Evolutionary conservation across 306 rosid genomes (phyloP).

Genomic region (Malus fusca): DNA sequence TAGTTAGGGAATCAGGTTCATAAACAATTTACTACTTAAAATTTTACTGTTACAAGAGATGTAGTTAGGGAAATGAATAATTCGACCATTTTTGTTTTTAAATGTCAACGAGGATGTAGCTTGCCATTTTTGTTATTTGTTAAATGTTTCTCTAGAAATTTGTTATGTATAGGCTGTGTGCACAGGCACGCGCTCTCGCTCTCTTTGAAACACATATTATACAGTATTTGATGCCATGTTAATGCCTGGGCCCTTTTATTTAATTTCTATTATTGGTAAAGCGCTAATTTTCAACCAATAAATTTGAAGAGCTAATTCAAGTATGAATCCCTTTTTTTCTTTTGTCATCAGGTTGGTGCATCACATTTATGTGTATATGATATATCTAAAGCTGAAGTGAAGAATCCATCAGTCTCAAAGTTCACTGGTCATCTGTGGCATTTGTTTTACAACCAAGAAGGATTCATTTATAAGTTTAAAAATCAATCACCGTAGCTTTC

Average conservation of each 20-base stretch:
- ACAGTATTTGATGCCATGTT: background rate
- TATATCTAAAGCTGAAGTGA: slow-evolving; percentile 3
- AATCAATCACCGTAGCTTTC: background rate
- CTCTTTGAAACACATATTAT: background rate
- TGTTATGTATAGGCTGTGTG: too few species aligned
- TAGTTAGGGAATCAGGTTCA: background rate
- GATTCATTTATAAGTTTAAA: background rate
- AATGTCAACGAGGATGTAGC: background rate
- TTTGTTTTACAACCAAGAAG: background rate
- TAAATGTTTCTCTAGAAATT: background rate
- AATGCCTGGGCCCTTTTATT: background rate
- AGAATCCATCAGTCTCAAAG: background rate
- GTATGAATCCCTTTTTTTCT: background rate
- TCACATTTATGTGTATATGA: background rate
- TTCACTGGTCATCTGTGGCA: background rate
- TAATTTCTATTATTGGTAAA: background rate
- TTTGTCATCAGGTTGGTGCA: slow-evolving; percentile 2
- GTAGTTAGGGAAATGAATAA: too few species aligned
- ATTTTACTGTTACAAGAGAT: background rate
- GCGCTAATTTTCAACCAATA: background rate
- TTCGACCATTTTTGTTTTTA: background rate
- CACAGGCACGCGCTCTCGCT: background rate
- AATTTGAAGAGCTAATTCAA: background rate
- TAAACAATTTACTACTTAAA: background rate
- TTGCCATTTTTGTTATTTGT: background rate